Evolutionary conservation across 140 eudicot species (phyloP), one percentile per base, ranked within the genome.

Genomic region (Oenanthe javanica): DNA sequence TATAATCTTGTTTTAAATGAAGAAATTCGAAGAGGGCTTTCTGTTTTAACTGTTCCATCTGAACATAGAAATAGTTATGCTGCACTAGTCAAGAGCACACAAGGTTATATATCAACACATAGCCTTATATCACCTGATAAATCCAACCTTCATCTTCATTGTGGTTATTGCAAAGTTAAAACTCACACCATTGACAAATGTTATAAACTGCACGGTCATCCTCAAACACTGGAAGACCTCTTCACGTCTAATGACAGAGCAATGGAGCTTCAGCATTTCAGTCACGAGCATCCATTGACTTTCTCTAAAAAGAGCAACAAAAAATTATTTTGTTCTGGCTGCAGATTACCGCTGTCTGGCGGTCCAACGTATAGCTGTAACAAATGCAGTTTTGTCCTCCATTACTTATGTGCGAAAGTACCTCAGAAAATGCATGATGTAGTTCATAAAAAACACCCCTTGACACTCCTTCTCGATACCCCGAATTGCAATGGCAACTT

Each of bases 251-350:
- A 75, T 23, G 63, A 75, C 8, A 54, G 70, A 54, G 48, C 61
- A 18, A 31, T 16, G 71, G 80, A 77, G 69, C 67, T 77, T 77
- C 67, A 77, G 8, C 80, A 77, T 54, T 77, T 77, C 69, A 77
- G 80, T 55, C 80, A 77, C 21, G 51, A 77, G n/a, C 80, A 77
- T 77, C 70, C 71, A 15, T 54, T 77, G 51, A 36, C 7, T 19
- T 77, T 77, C 9, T 52, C 36, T 4, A 21, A 3, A 18, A 55
- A 51, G 47, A 54, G 61, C 42, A 55, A 77, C 55, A 47, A 52
- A 38, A 54, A 55, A 4, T 0, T 16, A 16, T 16, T 3, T n/a
- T 77, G 80, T 15, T 52, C 67, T 21, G 80, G 80, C 10, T 77
- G 80, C 61, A 38, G 49, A 15, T 15, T 51, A 77, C 1, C 70